phyloP scores from a whole-genome alignment of 2,329 filamentous ascomycete genomes.

The Penicillium sp. region DNA sequence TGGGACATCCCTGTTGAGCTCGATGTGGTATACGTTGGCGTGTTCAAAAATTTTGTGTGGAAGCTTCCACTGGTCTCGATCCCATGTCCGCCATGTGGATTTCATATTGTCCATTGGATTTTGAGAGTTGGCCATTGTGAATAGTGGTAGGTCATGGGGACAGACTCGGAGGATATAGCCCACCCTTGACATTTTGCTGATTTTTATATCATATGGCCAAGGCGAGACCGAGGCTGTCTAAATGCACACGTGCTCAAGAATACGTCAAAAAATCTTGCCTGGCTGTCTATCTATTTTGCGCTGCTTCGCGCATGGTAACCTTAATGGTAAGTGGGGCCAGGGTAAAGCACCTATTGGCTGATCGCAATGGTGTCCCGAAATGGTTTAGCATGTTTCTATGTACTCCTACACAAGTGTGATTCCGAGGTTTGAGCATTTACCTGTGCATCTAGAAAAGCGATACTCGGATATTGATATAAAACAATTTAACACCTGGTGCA shows the following conservation, averaged over 20 bases:
- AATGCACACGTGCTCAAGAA: not conserved
- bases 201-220: not conserved
- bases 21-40: not conserved
- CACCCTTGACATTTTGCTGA: not conserved
- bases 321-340: not conserved
- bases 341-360: not conserved
- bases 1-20: not conserved
- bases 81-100: conserved; percentile 2
- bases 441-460: too few species aligned
- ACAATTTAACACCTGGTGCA: too few species aligned
- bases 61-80: not conserved
- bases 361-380: not conserved
- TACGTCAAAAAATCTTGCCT: not conserved
- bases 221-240: not conserved
- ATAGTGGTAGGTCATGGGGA: too few species aligned
- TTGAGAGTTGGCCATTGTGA: not conserved
- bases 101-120: conserved; percentile 2
- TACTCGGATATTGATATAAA: too few species aligned
- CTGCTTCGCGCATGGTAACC: not conserved
- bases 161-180: not conserved
- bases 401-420: not conserved
- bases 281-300: not conserved
- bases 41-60: conserved; percentile 1
- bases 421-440: not conserved
- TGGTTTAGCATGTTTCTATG: not conserved